Evolutionary conservation across 2,329 filamentous ascomycete species (phyloP).

Genomic region (Fusarium guadeloupense): DNA sequence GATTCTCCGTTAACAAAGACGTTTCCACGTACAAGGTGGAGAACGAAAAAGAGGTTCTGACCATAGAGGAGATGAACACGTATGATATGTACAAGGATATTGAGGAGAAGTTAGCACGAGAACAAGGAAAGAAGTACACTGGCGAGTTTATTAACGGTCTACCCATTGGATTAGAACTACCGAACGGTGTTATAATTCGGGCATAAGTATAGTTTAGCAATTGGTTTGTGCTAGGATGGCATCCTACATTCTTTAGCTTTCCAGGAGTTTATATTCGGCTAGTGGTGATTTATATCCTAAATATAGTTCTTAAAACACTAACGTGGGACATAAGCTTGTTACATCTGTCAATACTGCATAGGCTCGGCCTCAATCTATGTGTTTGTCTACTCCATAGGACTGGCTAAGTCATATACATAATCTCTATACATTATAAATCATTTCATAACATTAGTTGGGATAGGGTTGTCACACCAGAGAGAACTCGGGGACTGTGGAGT

Average conservation of each 20-base stretch:
- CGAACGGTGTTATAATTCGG: conserved; percentile 56
- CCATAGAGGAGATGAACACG: too few relatives aligned
- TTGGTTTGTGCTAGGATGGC: neutral
- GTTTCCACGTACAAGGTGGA: conserved; percentile 62
- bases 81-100: conserved; percentile 69
- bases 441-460: too few relatives aligned
- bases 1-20: conserved; percentile 69
- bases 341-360: too few relatives aligned
- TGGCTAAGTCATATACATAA: too few relatives aligned
- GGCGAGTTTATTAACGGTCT: conserved; percentile 55
- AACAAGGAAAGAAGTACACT: conserved; percentile 46
- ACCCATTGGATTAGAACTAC: conserved; percentile 58
- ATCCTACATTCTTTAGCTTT: neutral
- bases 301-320: neutral
- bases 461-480: too few relatives aligned
- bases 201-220: conserved; percentile 4
- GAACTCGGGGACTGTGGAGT: too few relatives aligned
- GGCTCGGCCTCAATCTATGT: too few relatives aligned
- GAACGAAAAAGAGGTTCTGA: too few relatives aligned
- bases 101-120: conserved; percentile 56
- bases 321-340: neutral
- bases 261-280: neutral
- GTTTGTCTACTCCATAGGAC: too few relatives aligned
- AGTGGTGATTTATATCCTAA: neutral
- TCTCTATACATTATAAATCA: too few relatives aligned